Percentiles rank a stretch among this genome's conserved stretches.
phyloP scores from a whole-genome alignment of 345 rosid species.

The Acer saccharum region DNA sequence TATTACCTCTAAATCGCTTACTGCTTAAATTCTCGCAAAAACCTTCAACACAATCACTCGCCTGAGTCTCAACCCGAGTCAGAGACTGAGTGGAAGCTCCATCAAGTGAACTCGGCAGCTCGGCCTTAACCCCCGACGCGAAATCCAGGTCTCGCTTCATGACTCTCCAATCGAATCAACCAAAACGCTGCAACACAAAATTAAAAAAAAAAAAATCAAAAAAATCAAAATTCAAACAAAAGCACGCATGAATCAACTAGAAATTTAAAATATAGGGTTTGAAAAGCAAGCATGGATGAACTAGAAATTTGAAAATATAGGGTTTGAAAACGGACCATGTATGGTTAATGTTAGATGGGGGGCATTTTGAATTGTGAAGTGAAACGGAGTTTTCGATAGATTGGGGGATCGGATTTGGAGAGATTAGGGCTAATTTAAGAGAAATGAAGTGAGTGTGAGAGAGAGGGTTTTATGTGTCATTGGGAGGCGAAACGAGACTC shows the following conservation, averaged over 20 bases:
- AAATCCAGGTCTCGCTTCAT: slow-evolving; percentile 64
- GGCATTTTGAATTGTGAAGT: slow-evolving; percentile 2
- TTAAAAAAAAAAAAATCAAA: neutral
- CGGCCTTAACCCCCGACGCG: slow-evolving; percentile 32
- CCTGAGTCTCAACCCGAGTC: slow-evolving; percentile 34
- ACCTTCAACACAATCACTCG: slow-evolving; percentile 31
- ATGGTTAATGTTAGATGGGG: neutral
- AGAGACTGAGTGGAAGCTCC: slow-evolving; percentile 29
- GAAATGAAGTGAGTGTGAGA: neutral
- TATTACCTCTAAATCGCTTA: slow-evolving; percentile 60
- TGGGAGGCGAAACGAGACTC: slow-evolving; percentile 16
- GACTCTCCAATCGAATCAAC: slow-evolving; percentile 36
- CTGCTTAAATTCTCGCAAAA: slow-evolving; percentile 39
- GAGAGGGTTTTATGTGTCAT: slow-evolving; percentile 9
- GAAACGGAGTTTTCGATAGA: neutral
- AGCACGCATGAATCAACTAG: neutral
- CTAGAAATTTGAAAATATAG: slow-evolving; percentile 8
- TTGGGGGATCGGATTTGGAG: neutral
- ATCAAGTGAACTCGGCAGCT: slow-evolving; percentile 33
- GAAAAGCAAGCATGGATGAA: neutral
- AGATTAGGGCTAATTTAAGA: slow-evolving; percentile 24
- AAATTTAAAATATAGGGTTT: no score
- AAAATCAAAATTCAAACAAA: neutral
- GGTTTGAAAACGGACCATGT: neutral
- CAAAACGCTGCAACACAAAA: slow-evolving; percentile 13